Conservation (phyloP, 768 basidiomycete genomes). For the Mycena filopes region DNA sequence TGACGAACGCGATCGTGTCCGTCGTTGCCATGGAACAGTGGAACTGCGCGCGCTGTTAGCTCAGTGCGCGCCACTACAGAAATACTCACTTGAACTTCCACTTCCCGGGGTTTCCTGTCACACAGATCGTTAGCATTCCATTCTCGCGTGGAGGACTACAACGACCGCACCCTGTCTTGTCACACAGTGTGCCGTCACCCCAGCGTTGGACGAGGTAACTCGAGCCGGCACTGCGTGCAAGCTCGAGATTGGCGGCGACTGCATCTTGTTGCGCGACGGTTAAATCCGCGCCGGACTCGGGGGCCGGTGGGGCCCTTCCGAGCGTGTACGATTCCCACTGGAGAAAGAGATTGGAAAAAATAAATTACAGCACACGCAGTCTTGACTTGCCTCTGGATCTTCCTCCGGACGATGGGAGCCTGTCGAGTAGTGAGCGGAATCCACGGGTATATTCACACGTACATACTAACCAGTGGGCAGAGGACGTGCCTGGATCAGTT, state of each 20-base stretch:
- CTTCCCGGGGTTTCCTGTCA: constrained; percentile 72
- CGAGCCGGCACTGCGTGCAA: constrained; percentile 80
- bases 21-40: constrained; percentile 96
- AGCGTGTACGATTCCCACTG: constrained; percentile 85
- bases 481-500: constrained; percentile 71
- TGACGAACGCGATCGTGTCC: constrained; percentile 90
- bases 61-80: neutral
- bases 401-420: constrained; percentile 84
- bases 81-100: constrained; percentile 88
- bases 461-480: constrained; percentile 64
- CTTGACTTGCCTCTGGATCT: constrained; percentile 77
- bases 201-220: constrained; percentile 94
- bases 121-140: neutral
- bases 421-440: constrained; percentile 43
- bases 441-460: constrained; percentile 32
- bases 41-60: constrained; percentile 62
- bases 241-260: constrained; percentile 76
- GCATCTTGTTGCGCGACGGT: constrained; percentile 73
- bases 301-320: constrained; percentile 71
- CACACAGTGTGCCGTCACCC: constrained; percentile 92
- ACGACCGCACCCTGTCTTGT: constrained; percentile 74
- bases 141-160: constrained; percentile 6
- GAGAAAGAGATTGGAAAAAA: constrained; percentile 36
- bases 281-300: constrained; percentile 71
- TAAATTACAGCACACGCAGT: constrained; percentile 37